Conservation (phyloP, 495 filamentous ascomycete genomes). For the Venustampulla echinocandica region DNA sequence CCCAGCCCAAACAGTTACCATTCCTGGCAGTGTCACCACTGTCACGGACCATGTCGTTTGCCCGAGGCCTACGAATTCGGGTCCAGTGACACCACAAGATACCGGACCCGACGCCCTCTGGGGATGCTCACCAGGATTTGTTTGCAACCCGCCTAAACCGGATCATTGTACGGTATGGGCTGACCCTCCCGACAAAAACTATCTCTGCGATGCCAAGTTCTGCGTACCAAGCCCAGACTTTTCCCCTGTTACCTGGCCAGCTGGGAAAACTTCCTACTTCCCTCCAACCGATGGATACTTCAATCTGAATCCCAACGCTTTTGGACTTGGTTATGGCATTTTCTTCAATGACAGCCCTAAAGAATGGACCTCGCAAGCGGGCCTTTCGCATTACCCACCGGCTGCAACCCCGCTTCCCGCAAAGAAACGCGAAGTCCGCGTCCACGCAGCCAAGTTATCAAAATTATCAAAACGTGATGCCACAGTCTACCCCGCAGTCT, state of each 20-base stretch:
- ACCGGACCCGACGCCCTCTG: slow-evolving; percentile 31
- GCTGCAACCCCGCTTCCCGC: background rate
- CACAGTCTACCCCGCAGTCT: slow-evolving; percentile 33
- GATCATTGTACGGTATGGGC: slow-evolving; percentile 44
- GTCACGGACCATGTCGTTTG: slow-evolving; percentile 17
- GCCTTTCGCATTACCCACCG: slow-evolving; percentile 29
- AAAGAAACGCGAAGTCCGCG: background rate
- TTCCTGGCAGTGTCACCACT: background rate
- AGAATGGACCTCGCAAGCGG: slow-evolving; percentile 37
- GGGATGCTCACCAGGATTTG: slow-evolving; percentile 54
- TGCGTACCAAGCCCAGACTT: slow-evolving; percentile 43
- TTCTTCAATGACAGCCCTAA: slow-evolving; percentile 34
- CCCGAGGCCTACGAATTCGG: slow-evolving; percentile 18
- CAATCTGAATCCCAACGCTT: slow-evolving; percentile 52
- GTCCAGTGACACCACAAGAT: slow-evolving; percentile 17
- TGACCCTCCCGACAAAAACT: slow-evolving; percentile 42
- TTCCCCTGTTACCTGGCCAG: slow-evolving; percentile 24
- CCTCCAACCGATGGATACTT: slow-evolving; percentile 47
- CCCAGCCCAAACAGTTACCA: background rate
- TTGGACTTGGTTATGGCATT: slow-evolving; percentile 54
- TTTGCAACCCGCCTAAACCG: slow-evolving; percentile 46
- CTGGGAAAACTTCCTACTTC: slow-evolving; percentile 40
- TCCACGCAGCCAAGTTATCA: background rate
- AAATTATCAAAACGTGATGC: slow-evolving; percentile 28
- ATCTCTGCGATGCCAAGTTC: slow-evolving; percentile 43